phyloP scores from a whole-genome alignment of 106 monocot species.

The Apostasia ramifera region DNA sequence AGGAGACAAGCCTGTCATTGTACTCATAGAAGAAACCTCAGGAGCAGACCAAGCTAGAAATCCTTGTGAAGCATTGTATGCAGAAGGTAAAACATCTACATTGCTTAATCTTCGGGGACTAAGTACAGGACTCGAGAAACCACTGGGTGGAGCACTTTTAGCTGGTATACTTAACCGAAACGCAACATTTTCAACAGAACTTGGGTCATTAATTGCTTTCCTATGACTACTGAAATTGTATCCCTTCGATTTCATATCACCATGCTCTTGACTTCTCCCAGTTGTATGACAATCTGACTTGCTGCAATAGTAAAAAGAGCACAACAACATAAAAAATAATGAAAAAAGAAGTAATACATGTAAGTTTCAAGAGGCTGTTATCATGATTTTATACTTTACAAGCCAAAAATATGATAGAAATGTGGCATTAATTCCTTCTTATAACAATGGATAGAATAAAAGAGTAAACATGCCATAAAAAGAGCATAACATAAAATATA shows the following conservation, averaged over 20 bases:
- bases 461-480: no score
- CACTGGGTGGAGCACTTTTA: conserved; percentile 90
- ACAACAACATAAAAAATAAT: background rate
- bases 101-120: conserved; percentile 64
- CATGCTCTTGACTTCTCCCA: conserved; percentile 34
- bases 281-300: conserved; percentile 21
- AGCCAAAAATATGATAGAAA: no score
- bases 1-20: conserved; percentile 17
- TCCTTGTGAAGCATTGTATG: conserved; percentile 25
- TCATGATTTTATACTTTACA: no score
- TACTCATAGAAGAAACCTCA: conserved; percentile 28
- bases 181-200: conserved; percentile 24
- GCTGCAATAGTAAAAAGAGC: conserved; percentile 20
- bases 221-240: conserved; percentile 21
- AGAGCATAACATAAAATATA: no score
- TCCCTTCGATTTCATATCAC: conserved; percentile 18
- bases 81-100: conserved; percentile 32
- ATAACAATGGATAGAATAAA: no score
- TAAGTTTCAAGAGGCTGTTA: no score
- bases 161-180: conserved; percentile 71
- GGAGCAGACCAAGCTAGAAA: conserved; percentile 31
- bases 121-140: conserved; percentile 59
- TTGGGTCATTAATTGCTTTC: conserved; percentile 30
- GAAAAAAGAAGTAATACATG: no score
- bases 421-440: no score